Conservation (phyloP, 768 basidiomycete species). For the Xerocomus brunneocitrinus region DNA sequence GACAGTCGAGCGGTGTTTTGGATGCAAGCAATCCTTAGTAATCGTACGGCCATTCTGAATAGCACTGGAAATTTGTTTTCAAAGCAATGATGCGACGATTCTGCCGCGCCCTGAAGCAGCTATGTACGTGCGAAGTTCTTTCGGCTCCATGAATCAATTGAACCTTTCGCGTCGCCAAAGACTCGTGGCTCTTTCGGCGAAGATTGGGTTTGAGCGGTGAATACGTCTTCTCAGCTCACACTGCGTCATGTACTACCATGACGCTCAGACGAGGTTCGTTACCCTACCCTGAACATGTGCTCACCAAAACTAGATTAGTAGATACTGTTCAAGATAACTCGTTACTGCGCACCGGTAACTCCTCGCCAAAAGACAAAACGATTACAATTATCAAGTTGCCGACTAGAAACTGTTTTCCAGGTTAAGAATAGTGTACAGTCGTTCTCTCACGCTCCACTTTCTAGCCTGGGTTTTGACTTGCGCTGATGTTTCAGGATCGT, state of each 20-base stretch:
- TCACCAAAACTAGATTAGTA: not conserved
- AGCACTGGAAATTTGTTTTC: no score
- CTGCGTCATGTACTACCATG: not conserved
- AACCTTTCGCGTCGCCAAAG: not conserved
- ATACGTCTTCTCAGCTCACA: not conserved
- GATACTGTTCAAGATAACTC: no score
- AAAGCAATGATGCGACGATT: not conserved
- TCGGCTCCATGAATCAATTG: not conserved
- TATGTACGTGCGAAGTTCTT: not conserved
- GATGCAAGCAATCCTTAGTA: not conserved
- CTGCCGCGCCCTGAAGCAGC: not conserved
- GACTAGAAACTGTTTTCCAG: no score
- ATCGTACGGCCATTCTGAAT: not conserved
- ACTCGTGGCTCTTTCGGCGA: not conserved
- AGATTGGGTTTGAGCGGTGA: not conserved
- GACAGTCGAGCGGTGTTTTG: not conserved
- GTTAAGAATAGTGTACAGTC: not conserved
- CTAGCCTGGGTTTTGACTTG: not conserved
- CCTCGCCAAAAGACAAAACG: no score
- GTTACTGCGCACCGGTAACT: no score
- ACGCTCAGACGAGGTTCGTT: not conserved
- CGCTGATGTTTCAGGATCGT: not conserved
- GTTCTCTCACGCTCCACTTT: not conserved
- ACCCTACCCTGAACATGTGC: not conserved
- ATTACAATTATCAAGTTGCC: no score